A percentile compares a stretch with the other conserved stretches of the same genome.
phyloP scores from a whole-genome alignment of 2,329 filamentous ascomycete species.

The Fusarium sp. region DNA sequence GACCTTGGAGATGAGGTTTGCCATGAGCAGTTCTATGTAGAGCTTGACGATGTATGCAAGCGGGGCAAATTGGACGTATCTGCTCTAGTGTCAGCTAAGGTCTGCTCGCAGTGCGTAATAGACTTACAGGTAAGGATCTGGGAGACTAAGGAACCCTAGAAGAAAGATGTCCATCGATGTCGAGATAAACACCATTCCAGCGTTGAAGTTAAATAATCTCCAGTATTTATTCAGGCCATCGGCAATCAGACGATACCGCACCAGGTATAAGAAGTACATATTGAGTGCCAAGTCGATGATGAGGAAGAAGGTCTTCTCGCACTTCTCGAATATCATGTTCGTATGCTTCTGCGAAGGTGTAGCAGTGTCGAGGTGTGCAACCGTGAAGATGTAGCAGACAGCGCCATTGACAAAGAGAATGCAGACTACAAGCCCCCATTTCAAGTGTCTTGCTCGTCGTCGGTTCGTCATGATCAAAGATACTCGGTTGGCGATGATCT shows the following conservation, averaged over 20 bases:
- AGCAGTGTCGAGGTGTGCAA: slow-evolving; percentile 42
- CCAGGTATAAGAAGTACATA: slow-evolving; percentile 57
- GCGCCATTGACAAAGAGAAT: slow-evolving; percentile 51
- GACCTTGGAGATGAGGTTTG: slow-evolving; percentile 58
- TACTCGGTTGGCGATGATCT: slow-evolving; percentile 57
- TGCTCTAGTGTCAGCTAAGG: slow-evolving; percentile 13
- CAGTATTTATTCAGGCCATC: slow-evolving; percentile 61
- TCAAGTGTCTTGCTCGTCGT: slow-evolving; percentile 46
- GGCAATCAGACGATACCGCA: slow-evolving; percentile 57
- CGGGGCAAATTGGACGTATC: slow-evolving; percentile 59
- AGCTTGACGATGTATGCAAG: slow-evolving; percentile 62
- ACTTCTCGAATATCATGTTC: slow-evolving; percentile 39
- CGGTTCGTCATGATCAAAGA: slow-evolving; percentile 52
- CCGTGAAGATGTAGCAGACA: slow-evolving; percentile 54
- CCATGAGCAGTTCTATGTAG: slow-evolving; percentile 63
- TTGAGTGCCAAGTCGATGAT: slow-evolving; percentile 60
- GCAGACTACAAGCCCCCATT: slow-evolving; percentile 47
- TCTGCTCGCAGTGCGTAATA: fast-evolving
- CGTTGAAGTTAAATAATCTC: slow-evolving; percentile 59
- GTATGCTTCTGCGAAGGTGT: slow-evolving; percentile 6
- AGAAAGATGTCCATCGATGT: slow-evolving; percentile 56
- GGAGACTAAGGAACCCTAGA: slow-evolving; percentile 37
- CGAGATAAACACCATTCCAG: slow-evolving; percentile 57
- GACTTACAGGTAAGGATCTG: slow-evolving; percentile 25
- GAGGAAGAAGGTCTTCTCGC: slow-evolving; percentile 58